Evolutionary conservation across 2,329 filamentous ascomycete species (phyloP).

Genomic region (Geosmithia flava): DNA sequence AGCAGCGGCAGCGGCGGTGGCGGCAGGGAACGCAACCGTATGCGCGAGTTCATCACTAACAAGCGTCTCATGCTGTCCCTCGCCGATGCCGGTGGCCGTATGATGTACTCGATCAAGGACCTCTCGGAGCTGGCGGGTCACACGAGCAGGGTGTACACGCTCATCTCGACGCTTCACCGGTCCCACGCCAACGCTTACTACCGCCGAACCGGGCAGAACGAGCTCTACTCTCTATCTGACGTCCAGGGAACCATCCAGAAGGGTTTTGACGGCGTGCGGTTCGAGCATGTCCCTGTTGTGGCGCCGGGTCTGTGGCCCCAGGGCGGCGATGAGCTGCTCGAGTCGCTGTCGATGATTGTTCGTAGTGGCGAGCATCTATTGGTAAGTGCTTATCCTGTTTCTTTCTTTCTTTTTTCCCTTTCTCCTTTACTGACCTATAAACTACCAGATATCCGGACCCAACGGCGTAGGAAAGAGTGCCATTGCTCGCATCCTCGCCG

Average conservation of each 20-base stretch:
- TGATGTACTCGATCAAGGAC: constrained; percentile 99
- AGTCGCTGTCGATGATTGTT: constrained; percentile 79
- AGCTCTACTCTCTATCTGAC: constrained; percentile 81
- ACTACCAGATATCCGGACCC: constrained; percentile 63
- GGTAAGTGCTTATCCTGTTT: constrained; percentile 18
- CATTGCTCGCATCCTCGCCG: constrained; percentile 76
- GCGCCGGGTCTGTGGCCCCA: constrained; percentile 80
- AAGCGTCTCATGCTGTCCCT: constrained; percentile 96
- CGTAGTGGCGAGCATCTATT: constrained; percentile 85
- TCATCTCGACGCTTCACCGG: constrained; percentile 88
- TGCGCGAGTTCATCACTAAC: constrained; percentile 99
- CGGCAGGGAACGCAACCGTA: constrained; percentile 67
- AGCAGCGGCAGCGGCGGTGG: constrained; percentile 18
- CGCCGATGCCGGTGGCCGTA: constrained; percentile 87
- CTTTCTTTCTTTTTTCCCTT: too few species aligned
- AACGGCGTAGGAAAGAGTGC: constrained; percentile 93
- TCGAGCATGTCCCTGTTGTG: constrained; percentile 88
- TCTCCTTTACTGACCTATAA: background rate
- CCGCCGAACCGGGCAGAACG: constrained; percentile 51
- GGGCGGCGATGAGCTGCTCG: constrained; percentile 83
- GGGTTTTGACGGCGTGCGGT: constrained; percentile 85
- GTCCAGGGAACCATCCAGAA: constrained; percentile 88
- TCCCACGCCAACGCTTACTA: constrained; percentile 87
- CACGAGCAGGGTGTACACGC: constrained; percentile 88
- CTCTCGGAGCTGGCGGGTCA: constrained; percentile 91